Conservation (phyloP, 306 rosid genomes). For the Psophocarpus tetragonolobus region DNA sequence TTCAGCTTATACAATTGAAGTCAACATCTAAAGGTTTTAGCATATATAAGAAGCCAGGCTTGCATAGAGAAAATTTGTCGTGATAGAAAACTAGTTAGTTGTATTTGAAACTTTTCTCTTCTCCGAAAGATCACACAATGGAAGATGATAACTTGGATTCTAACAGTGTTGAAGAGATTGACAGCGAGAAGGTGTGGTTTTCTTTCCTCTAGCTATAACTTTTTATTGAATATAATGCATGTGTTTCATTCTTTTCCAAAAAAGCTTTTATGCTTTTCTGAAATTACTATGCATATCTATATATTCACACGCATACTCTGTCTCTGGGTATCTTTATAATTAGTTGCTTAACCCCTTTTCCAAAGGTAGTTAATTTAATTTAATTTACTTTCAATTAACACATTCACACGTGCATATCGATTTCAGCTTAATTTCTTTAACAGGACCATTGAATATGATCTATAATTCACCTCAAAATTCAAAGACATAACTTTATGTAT, state of each 20-base stretch:
- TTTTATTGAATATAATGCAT: background rate
- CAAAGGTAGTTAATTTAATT: background rate
- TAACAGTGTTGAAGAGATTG: constrained; percentile 24
- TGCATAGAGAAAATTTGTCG: constrained; percentile 21
- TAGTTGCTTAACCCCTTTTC: background rate
- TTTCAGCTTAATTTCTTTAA: background rate
- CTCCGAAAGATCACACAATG: constrained; percentile 8
- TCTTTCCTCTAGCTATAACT: background rate
- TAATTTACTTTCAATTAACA: background rate
- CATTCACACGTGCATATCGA: background rate
- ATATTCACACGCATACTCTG: background rate
- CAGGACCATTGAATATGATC: background rate
- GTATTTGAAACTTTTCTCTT: background rate
- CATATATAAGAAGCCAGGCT: constrained; percentile 31
- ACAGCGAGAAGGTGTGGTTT: constrained; percentile 38
- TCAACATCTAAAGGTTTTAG: constrained; percentile 42
- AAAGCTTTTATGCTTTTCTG: background rate
- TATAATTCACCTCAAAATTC: background rate
- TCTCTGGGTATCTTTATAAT: background rate
- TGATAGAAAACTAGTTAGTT: too few species aligned
- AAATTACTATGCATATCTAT: background rate
- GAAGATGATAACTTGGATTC: constrained; percentile 34
- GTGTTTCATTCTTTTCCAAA: background rate
- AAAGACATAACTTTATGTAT: background rate
- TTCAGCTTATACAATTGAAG: background rate